These are phyloP conservation scores for Porcisia deanei DNA, from an alignment of 208 protist species.

Conservation along the genomic window DNA sequence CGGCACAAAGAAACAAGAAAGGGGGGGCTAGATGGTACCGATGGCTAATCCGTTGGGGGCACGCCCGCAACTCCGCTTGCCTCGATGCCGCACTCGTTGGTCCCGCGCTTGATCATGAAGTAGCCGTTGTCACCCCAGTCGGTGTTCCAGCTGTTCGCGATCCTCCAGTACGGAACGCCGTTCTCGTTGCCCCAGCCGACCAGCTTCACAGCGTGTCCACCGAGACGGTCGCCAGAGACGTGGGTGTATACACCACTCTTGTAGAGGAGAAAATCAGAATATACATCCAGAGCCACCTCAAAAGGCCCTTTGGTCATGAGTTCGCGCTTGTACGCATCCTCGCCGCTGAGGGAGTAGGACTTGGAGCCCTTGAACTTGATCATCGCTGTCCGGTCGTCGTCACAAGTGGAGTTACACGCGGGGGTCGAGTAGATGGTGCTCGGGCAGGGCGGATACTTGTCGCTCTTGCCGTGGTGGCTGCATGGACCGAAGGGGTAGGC, in stretches of 20 bases:
- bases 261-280: constrained; percentile 91
- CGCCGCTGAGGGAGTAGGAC: constrained; percentile 52
- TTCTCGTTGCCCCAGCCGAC: constrained; percentile 86
- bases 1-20: constrained; percentile 11
- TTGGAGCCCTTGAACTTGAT: constrained; percentile 57
- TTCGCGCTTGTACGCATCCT: constrained; percentile 79
- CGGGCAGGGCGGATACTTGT: constrained; percentile 65
- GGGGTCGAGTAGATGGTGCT: constrained; percentile 74
- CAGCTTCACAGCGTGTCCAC: constrained; percentile 87
- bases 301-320: constrained; percentile 88
- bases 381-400: constrained; percentile 22
- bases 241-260: constrained; percentile 91
- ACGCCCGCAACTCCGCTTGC: constrained; percentile 46
- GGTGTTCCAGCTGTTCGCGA: constrained; percentile 90
- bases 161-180: constrained; percentile 86
- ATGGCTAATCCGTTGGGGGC: constrained; percentile 23
- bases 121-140: constrained; percentile 91
- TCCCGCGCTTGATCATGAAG: constrained; percentile 77
- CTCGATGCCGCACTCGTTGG: constrained; percentile 86
- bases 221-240: constrained; percentile 57
- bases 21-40: not conserved
- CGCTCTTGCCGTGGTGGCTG: constrained; percentile 66
- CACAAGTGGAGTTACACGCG: constrained; percentile 67
- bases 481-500: constrained; percentile 83
- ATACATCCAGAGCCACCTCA: constrained; percentile 89